Evolutionary conservation across 192 early-diverging fungal genomes (phyloP).

Genomic region (Coemansia guatemalensis): DNA sequence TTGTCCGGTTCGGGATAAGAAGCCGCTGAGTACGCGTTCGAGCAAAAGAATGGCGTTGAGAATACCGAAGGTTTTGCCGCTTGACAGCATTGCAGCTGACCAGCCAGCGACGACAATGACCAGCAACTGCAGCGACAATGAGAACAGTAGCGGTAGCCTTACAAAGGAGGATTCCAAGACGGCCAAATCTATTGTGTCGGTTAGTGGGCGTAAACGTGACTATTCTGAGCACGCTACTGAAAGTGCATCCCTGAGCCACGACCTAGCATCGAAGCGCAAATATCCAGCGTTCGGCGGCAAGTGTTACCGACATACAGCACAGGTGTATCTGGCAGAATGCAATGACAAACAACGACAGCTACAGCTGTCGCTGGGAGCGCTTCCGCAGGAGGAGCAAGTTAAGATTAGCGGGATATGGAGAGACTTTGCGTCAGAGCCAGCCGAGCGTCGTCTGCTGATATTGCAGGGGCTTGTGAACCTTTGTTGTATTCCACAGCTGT

Average conservation of each 20-base stretch:
- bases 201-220: constrained; percentile 37
- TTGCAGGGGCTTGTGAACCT: constrained; percentile 75
- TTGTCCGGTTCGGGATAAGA: neutral
- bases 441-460: constrained; percentile 65
- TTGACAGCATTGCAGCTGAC: constrained; percentile 2
- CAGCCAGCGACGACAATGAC: neutral
- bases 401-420: constrained; percentile 73
- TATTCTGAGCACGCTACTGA: constrained; percentile 25
- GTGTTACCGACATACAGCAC: constrained; percentile 55
- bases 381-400: constrained; percentile 58
- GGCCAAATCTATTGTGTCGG: neutral
- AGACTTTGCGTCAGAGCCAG: constrained; percentile 65
- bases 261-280: constrained; percentile 30
- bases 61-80: neutral
- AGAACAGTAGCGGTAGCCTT: neutral
- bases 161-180: neutral
- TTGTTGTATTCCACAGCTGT: constrained; percentile 86
- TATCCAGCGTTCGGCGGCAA: constrained; percentile 51
- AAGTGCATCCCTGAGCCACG: constrained; percentile 12
- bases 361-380: constrained; percentile 58
- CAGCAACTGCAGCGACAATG: neutral
- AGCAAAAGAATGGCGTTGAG: neutral
- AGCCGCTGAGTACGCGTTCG: neutral
- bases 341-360: constrained; percentile 40
- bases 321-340: constrained; percentile 49